These are phyloP conservation scores for Salix arbutifolia DNA, from an alignment of 345 rosid species.

Conservation along the genomic window DNA sequence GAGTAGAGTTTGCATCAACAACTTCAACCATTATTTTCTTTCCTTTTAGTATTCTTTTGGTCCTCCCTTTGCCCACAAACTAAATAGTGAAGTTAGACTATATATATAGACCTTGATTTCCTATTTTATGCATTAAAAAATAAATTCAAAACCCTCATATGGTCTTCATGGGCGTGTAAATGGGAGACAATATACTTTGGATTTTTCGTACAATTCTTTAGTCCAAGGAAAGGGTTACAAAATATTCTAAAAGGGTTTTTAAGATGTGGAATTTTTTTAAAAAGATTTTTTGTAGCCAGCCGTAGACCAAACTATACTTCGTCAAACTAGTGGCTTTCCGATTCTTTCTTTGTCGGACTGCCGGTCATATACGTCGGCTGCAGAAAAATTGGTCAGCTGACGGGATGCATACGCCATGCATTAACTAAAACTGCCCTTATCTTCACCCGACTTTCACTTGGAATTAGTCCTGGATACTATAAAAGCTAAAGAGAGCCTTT, in stretches of 20 bases:
- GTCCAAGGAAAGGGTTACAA: background rate
- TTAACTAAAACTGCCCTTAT: background rate
- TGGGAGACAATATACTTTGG: background rate
- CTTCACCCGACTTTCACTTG: background rate
- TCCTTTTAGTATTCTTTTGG: background rate
- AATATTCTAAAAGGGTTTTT: background rate
- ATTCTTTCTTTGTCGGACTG: background rate
- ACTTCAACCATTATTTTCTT: conserved; percentile 6
- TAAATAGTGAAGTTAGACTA: background rate
- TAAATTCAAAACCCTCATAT: background rate
- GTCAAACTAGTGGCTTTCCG: background rate
- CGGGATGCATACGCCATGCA: background rate
- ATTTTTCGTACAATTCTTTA: background rate
- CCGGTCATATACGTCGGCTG: background rate
- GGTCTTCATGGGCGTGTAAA: background rate
- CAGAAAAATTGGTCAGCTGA: background rate
- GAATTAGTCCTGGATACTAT: background rate
- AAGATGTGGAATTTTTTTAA: background rate
- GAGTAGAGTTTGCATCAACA: background rate
- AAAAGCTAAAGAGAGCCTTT: background rate
- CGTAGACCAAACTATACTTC: background rate
- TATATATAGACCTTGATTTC: background rate
- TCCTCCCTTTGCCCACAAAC: conserved; percentile 1
- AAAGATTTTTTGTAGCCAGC: background rate
- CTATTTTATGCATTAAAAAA: background rate